These are phyloP conservation scores for Oryza punctata DNA, from an alignment of 176 grass and related monocot species.

Conservation along the genomic window DNA sequence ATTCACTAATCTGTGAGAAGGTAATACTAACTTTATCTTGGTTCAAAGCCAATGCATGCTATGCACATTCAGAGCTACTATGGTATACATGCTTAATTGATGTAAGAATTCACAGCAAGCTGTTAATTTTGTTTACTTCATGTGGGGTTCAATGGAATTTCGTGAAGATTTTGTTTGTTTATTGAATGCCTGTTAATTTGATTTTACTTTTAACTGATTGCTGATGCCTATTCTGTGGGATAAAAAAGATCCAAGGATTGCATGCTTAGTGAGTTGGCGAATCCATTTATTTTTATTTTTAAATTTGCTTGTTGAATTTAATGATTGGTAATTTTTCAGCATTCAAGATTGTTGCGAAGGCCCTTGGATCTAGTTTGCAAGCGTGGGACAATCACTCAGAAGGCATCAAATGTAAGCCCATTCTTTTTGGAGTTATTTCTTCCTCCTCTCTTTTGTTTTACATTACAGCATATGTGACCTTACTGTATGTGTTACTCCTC, in stretches of 20 bases:
- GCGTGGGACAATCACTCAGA: conserved; percentile 84
- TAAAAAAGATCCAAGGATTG: background rate
- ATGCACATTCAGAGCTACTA: conserved; percentile 2
- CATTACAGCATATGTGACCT: background rate
- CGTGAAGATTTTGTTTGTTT: conserved; percentile 5
- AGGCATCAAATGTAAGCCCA: conserved; percentile 72
- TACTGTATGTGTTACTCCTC: conserved; percentile 16
- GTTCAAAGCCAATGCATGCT: conserved; percentile 12
- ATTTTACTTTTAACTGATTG: background rate
- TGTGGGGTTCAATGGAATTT: conserved; percentile 8
- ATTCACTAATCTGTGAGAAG: conserved; percentile 90
- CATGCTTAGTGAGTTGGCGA: background rate
- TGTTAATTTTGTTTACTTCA: conserved; percentile 17
- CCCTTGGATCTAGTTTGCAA: conserved; percentile 88
- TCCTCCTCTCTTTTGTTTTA: background rate
- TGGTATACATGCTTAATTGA: conserved; percentile 20
- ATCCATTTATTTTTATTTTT: conserved; percentile 19
- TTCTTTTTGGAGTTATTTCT: background rate
- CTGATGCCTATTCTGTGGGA: background rate
- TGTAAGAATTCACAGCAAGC: background rate
- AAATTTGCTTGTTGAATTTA: conserved; percentile 27
- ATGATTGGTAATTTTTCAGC: conserved; percentile 56
- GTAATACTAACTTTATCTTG: conserved; percentile 45
- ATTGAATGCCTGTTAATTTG: background rate
- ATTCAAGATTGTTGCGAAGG: conserved; percentile 79